Base-by-base conservation (phyloP, 2,329 filamentous ascomycete species). In the Emergomyces pasteurianus region DNA sequence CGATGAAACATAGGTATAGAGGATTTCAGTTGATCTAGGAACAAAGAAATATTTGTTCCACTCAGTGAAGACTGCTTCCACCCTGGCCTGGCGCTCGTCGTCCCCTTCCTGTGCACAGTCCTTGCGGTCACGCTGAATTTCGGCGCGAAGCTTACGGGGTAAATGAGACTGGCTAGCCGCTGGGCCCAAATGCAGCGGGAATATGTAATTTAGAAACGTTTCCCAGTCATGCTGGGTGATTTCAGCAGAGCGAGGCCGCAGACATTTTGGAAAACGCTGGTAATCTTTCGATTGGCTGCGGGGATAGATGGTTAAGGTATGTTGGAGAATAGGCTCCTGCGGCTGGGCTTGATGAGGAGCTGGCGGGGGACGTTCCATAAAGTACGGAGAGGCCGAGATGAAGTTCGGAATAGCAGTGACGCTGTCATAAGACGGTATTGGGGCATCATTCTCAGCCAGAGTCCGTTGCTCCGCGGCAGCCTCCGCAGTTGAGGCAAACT, bases 11-110 rank as follows among this genome's bases (percentile, higher is more conserved):
- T 75, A 76, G 23, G 68, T 64, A 67, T 69, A 72, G 8, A 68
- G 64, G 40, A 78, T 68, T 2, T 66, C 66, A 26, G 71, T 67
- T 18, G 68, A 71, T 49, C 75, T 72, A 9, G 69, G 71, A 16
- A 67, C 68, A 55, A 78, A 78, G 58, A 78, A 78, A 43, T 68
- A 70, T 53, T 72, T 66, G 61, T 78, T 78, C 76, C 76, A 78
- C 64, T 78, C 76, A 5, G 67, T 67, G 46, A 76, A 68, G 16
- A 77, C 75, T 2, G 74, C 72, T 10, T 70, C 61, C 38, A 78
- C 72, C 21, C 74, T 72, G 21, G 67, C 66, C 56, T 62, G 66
- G n/a, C 75, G 72, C 60, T 76, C 69, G 31, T 74, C 72, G 56
- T 75, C 74, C 1, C 73, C 72, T 62, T 77, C 74, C 58, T 77